Conservation (phyloP, 2,329 filamentous ascomycete genomes). For the Lecanicillium sp. region DNA sequence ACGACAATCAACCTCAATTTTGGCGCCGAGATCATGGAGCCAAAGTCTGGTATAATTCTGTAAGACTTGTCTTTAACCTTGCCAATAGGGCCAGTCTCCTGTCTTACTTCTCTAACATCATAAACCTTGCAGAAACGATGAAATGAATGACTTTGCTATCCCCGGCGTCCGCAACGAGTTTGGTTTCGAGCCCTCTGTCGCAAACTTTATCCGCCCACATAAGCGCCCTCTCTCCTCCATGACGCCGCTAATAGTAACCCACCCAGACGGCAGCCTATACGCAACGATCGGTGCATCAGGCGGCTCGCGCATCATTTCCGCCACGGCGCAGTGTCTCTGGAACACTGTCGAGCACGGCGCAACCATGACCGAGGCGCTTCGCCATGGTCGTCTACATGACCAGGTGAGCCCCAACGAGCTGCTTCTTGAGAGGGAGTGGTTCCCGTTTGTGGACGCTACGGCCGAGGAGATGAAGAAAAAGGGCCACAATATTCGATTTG, state of each 20-base stretch:
- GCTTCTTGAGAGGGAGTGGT: constrained; percentile 55
- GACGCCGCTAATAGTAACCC: constrained; percentile 65
- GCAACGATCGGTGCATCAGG: constrained; percentile 69
- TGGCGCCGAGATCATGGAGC: constrained; percentile 69
- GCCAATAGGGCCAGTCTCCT: constrained; percentile 14
- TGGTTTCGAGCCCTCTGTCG: constrained; percentile 69
- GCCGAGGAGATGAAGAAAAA: constrained; percentile 52
- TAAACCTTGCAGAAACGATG: constrained; percentile 38
- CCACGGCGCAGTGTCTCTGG: constrained; percentile 66
- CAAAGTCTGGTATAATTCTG: constrained; percentile 74
- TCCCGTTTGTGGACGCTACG: constrained; percentile 47
- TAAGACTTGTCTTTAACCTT: constrained; percentile 23
- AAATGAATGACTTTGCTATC: constrained; percentile 79
- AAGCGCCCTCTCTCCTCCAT: constrained; percentile 83
- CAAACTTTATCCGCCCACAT: constrained; percentile 72
- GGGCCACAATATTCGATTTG: constrained; percentile 67
- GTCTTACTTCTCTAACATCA: constrained; percentile 14
- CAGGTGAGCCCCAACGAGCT: constrained; percentile 68
- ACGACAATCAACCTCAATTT: constrained; percentile 87
- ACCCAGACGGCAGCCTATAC: constrained; percentile 54
- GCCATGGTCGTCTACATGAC: constrained; percentile 65
- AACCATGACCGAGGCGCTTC: constrained; percentile 53
- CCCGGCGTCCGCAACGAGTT: constrained; percentile 72
- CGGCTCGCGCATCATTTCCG: constrained; percentile 74
- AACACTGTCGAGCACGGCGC: constrained; percentile 59